A percentile compares a stretch with the other conserved stretches of the same genome.
These are phyloP conservation scores for Sclerotinia minor DNA, from an alignment of 2,329 filamentous ascomycete genomes.

Conservation along the genomic window DNA sequence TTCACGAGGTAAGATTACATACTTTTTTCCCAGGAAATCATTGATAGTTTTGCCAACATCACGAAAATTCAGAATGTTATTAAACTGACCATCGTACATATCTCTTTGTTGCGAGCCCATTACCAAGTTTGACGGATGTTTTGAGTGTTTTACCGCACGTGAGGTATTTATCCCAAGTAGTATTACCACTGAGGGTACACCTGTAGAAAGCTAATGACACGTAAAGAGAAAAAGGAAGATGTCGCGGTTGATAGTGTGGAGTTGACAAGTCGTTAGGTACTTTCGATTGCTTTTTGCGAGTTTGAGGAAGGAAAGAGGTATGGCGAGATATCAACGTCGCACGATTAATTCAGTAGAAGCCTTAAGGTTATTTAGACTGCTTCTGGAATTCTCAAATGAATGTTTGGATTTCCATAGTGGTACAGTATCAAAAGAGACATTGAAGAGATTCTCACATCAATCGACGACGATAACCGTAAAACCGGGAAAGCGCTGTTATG, in stretches of 20 bases:
- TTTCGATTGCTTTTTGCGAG: not conserved
- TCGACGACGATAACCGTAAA: not conserved
- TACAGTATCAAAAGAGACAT: not conserved
- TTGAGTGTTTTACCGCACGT: not conserved
- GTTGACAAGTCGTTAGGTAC: slow-evolving; percentile 5
- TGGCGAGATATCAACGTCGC: not conserved
- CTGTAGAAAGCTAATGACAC: not conserved
- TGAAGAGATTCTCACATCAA: not conserved
- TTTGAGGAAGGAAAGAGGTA: not conserved
- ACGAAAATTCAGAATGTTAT: slow-evolving; percentile 71
- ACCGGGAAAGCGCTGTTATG: not conserved
- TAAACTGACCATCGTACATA: slow-evolving; percentile 42
- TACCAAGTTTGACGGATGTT: not conserved
- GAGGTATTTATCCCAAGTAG: not conserved
- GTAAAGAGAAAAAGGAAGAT: not conserved
- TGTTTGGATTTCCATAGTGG: not conserved
- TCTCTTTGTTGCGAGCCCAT: not conserved
- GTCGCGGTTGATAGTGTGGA: not conserved
- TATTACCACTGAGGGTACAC: not conserved
- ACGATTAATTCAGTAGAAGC: not conserved
- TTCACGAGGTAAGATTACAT: slow-evolving; percentile 33
- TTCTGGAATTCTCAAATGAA: not conserved
- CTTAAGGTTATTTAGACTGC: too few relatives aligned
- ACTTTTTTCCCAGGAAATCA: slow-evolving; percentile 55
- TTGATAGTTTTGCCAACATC: slow-evolving; percentile 73